Conservation (phyloP, 495 filamentous ascomycete genomes). For the Choiromyces venosus region DNA sequence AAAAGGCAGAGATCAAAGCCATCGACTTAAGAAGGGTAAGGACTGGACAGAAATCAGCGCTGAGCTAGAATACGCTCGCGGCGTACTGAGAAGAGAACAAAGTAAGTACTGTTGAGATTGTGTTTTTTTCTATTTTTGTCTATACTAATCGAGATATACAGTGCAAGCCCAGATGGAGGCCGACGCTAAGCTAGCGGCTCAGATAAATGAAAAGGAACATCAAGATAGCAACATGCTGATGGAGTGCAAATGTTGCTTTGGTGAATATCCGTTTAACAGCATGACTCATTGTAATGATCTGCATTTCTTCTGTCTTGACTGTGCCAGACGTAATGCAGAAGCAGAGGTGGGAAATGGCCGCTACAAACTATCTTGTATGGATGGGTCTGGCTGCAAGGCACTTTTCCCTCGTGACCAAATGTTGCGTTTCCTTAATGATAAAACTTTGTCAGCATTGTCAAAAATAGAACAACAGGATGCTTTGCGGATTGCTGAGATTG, state of each 20-base stretch:
- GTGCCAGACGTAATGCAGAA: conserved; percentile 60
- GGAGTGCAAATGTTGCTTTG: conserved; percentile 69
- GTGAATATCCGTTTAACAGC: conserved; percentile 58
- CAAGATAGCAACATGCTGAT: conserved; percentile 49
- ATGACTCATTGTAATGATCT: conserved; percentile 62
- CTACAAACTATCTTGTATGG: conserved; percentile 56
- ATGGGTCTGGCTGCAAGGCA: conserved; percentile 51
- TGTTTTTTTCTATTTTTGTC: conserved; percentile 7
- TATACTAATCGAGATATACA: conserved; percentile 10
- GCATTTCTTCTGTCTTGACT: conserved; percentile 67
- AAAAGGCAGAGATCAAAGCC: conserved; percentile 21
- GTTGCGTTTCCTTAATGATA: conserved; percentile 56
- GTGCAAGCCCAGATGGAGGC: conserved; percentile 33
- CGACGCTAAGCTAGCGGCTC: conserved; percentile 37
- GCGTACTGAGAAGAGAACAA: conserved; percentile 39
- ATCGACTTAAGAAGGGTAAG: conserved; percentile 25
- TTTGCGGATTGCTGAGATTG: conserved; percentile 59
- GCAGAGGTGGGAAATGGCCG: conserved; percentile 59
- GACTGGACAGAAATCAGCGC: conserved; percentile 28
- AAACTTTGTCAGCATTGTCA: conserved; percentile 55
- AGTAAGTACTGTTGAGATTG: conserved; percentile 16
- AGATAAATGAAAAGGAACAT: conserved; percentile 44
- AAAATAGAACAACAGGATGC: conserved; percentile 63
- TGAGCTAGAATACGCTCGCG: conserved; percentile 32
- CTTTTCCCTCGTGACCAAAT: conserved; percentile 47